A percentile compares a stretch with the other conserved stretches of the same genome.
These are phyloP conservation scores for Sonneratia caseolaris DNA, from an alignment of 345 rosid genomes.

Conservation along the genomic window DNA sequence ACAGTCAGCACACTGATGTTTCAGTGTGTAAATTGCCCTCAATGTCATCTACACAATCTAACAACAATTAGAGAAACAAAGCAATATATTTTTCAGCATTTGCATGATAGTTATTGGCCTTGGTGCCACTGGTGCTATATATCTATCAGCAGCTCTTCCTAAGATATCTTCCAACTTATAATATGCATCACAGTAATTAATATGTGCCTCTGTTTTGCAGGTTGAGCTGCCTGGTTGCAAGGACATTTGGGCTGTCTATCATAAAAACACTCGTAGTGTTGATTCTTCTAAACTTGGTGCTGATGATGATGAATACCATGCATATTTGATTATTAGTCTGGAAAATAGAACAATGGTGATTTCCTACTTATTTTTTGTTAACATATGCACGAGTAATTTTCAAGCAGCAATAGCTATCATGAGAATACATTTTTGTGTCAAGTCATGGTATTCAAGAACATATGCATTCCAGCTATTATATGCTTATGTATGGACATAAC, in stretches of 20 bases:
- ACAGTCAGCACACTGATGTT: no score
- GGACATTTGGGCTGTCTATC: slow-evolving; percentile 99
- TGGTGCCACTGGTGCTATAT: not conserved
- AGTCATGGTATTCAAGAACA: not conserved
- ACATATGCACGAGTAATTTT: not conserved
- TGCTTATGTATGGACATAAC: not conserved
- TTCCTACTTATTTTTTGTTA: not conserved
- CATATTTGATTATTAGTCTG: slow-evolving; percentile 91
- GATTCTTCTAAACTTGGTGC: slow-evolving; percentile 60
- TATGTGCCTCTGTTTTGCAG: slow-evolving; percentile 27
- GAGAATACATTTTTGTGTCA: not conserved
- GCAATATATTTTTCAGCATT: not conserved
- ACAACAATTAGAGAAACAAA: not conserved
- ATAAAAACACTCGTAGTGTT: slow-evolving; percentile 66
- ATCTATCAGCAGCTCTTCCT: not conserved
- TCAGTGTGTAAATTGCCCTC: not conserved
- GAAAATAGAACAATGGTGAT: slow-evolving; percentile 92
- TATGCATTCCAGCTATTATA: not conserved
- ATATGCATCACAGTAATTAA: not conserved
- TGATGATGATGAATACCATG: slow-evolving; percentile 87
- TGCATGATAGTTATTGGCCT: not conserved
- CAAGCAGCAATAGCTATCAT: not conserved
- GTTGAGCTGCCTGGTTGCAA: slow-evolving; percentile 94
- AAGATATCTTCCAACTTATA: slow-evolving; percentile 2
- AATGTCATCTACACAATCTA: not conserved